Conservation (phyloP, 768 basidiomycete species). For the Russula lepida region DNA sequence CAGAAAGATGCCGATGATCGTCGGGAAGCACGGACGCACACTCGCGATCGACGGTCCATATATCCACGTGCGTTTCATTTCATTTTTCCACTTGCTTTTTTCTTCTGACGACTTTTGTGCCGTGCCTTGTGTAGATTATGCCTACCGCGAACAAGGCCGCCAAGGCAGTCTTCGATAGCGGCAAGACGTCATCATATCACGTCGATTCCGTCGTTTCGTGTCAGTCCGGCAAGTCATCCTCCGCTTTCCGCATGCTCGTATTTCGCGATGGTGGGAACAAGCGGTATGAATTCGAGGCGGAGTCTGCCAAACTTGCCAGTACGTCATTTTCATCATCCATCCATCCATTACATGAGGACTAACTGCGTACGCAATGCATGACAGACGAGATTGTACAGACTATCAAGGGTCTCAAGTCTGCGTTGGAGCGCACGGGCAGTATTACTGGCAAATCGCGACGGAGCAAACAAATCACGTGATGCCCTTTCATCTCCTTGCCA, state of each 20-base stretch:
- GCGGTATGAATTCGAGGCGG: slow-evolving; percentile 96
- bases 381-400: slow-evolving; percentile 72
- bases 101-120: neutral
- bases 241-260: slow-evolving; percentile 85
- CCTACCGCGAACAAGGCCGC: slow-evolving; percentile 63
- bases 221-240: slow-evolving; percentile 70
- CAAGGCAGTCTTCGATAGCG: slow-evolving; percentile 79
- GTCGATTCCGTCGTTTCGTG: slow-evolving; percentile 79
- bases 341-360: neutral
- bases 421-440: slow-evolving; percentile 57
- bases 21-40: slow-evolving; percentile 82
- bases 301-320: slow-evolving; percentile 75
- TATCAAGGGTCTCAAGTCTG: slow-evolving; percentile 54
- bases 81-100: neutral
- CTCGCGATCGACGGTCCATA: slow-evolving; percentile 95
- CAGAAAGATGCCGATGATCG: slow-evolving; percentile 90
- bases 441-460: slow-evolving; percentile 47
- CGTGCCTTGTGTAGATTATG: slow-evolving; percentile 56
- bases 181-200: slow-evolving; percentile 88
- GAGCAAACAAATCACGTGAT: slow-evolving; percentile 39
- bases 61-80: slow-evolving; percentile 54
- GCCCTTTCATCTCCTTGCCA: neutral
- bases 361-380: neutral
- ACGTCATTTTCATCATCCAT: slow-evolving; percentile 27
- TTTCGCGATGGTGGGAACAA: slow-evolving; percentile 66